Evolutionary conservation across 2,329 filamentous ascomycete genomes (phyloP).

Genomic region (Thelonectria discophora): DNA sequence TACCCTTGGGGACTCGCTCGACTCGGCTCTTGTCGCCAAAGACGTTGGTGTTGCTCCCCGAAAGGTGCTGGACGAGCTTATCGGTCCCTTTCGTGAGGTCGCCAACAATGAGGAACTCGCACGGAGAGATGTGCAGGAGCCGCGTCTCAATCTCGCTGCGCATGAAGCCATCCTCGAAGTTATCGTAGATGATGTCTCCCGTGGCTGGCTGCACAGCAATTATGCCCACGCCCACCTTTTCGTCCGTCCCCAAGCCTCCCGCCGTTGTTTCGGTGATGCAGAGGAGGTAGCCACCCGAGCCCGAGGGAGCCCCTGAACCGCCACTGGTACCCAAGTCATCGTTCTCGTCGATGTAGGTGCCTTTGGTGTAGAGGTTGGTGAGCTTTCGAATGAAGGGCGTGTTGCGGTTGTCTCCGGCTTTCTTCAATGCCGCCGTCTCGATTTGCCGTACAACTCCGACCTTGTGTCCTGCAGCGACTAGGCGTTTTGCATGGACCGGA

Average conservation of each 20-base stretch:
- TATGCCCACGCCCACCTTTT: slow-evolving; percentile 91
- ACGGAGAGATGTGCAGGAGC: slow-evolving; percentile 93
- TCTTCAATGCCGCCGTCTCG: slow-evolving; percentile 95
- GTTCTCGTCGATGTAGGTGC: slow-evolving; percentile 94
- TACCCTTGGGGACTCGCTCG: slow-evolving; percentile 78
- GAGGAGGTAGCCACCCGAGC: slow-evolving; percentile 86
- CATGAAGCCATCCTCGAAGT: slow-evolving; percentile 98
- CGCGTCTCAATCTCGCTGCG: slow-evolving; percentile 93
- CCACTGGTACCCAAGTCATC: slow-evolving; percentile 73
- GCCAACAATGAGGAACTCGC: slow-evolving; percentile 93
- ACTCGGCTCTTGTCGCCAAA: slow-evolving; percentile 92
- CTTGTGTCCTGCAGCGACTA: slow-evolving; percentile 93
- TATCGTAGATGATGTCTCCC: slow-evolving; percentile 94
- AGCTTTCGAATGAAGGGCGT: slow-evolving; percentile 91
- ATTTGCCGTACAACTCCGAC: slow-evolving; percentile 94
- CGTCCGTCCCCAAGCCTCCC: slow-evolving; percentile 84
- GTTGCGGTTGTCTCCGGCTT: slow-evolving; percentile 92
- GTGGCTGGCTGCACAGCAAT: slow-evolving; percentile 95
- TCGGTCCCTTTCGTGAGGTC: slow-evolving; percentile 90
- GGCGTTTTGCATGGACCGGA: slow-evolving; percentile 90
- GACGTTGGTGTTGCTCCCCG: slow-evolving; percentile 87
- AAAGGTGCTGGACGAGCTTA: slow-evolving; percentile 89
- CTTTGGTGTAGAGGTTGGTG: slow-evolving; percentile 97
- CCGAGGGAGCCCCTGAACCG: slow-evolving; percentile 60
- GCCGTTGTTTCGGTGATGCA: slow-evolving; percentile 89